Percentiles rank a stretch among this genome's conserved stretches.
Conservation (phyloP, 116 monocot species). For the Posidonia oceanica region DNA sequence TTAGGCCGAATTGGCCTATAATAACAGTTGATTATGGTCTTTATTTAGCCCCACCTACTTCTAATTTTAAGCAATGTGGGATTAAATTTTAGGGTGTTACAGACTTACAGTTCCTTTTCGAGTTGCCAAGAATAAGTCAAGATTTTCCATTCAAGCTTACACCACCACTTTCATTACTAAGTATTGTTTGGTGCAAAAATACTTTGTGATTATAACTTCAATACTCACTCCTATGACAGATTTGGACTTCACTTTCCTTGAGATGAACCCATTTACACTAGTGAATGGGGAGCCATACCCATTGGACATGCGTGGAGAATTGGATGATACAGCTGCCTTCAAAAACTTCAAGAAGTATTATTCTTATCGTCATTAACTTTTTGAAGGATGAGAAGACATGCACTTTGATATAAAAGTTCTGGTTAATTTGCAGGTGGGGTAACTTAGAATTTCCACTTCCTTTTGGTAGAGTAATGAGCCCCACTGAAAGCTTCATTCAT, state of each 20-base stretch:
- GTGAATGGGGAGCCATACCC: constrained; percentile 91
- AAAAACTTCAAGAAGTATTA: constrained; percentile 91
- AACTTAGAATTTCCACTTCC: constrained; percentile 90
- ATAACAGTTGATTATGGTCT: no score
- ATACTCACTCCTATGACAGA: constrained; percentile 22
- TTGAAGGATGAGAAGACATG: background rate
- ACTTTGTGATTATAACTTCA: background rate
- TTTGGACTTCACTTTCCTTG: constrained; percentile 89
- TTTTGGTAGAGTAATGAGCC: constrained; percentile 91
- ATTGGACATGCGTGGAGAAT: constrained; percentile 96
- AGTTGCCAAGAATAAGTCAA: no score
- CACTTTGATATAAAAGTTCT: background rate
- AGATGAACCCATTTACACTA: constrained; percentile 97
- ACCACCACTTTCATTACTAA: no score
- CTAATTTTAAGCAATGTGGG: no score
- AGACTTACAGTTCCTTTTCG: no score
- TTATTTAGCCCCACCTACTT: no score
- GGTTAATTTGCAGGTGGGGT: constrained; percentile 60
- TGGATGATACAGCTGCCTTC: constrained; percentile 94
- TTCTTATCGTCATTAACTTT: background rate
- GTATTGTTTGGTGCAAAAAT: background rate
- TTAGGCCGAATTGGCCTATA: no score
- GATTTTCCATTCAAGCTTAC: no score
- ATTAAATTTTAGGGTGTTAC: no score
- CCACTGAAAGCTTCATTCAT: constrained; percentile 81